Percentiles rank a stretch among this genome's conserved stretches.
Evolutionary conservation across 257 asterid species (phyloP).

Genomic region (Eucommia ulmoides): DNA sequence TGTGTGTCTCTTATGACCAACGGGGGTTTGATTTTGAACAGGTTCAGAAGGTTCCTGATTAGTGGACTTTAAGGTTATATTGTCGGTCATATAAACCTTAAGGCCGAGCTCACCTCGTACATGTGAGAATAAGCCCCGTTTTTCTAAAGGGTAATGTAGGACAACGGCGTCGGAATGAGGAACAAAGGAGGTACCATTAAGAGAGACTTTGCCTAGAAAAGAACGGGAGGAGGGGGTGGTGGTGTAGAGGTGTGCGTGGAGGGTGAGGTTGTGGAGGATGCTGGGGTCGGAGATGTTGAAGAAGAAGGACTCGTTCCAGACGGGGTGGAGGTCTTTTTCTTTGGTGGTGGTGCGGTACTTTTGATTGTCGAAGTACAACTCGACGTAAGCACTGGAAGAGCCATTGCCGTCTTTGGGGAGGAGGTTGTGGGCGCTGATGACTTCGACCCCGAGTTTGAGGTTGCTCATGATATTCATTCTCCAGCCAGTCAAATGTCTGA

Average conservation of each 20-base stretch:
- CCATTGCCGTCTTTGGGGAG: slow-evolving; percentile 90
- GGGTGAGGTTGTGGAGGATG: slow-evolving; percentile 37
- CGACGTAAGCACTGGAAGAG: slow-evolving; percentile 72
- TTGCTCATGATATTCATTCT: too few relatives aligned
- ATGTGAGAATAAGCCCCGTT: slow-evolving; percentile 73
- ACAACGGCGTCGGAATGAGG: slow-evolving; percentile 66
- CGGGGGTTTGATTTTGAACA: slow-evolving; percentile 11
- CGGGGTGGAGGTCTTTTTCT: slow-evolving; percentile 75
- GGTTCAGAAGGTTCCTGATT: slow-evolving; percentile 28
- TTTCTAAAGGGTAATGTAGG: slow-evolving; percentile 74
- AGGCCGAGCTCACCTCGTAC: slow-evolving; percentile 84
- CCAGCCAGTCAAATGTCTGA: too few relatives aligned
- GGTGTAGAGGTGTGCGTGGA: slow-evolving; percentile 61
- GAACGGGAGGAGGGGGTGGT: slow-evolving; percentile 35
- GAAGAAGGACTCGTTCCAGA: slow-evolving; percentile 81
- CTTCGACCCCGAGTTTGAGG: slow-evolving; percentile 75
- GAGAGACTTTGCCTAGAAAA: slow-evolving; percentile 70
- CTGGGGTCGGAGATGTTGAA: slow-evolving; percentile 69
- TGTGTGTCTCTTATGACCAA: slow-evolving; percentile 45
- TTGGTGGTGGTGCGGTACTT: slow-evolving; percentile 60
- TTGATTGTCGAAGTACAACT: slow-evolving; percentile 67
- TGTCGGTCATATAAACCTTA: slow-evolving; percentile 67
- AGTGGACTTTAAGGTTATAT: slow-evolving; percentile 58
- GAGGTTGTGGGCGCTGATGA: slow-evolving; percentile 71
- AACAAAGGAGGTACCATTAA: slow-evolving; percentile 71